These are phyloP conservation scores for Skeletonema costatum DNA, from an alignment of 108 stramenopile species.

Conservation along the genomic window DNA sequence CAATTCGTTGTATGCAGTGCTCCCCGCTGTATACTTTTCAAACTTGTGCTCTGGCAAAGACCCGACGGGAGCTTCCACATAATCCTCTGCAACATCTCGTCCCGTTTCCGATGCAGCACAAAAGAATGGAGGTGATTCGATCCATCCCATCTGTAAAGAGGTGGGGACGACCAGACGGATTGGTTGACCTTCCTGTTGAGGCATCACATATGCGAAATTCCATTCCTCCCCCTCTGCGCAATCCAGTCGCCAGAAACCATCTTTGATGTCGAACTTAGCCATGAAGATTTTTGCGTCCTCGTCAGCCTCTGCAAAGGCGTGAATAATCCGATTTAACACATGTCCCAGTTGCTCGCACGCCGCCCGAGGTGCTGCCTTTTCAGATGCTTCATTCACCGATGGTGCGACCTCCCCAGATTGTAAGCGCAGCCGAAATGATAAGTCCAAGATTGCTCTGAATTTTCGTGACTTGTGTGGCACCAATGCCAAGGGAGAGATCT, in stretches of 20 bases:
- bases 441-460: conserved; percentile 23
- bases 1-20: neutral
- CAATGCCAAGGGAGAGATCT: conserved; percentile 20
- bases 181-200: conserved; percentile 1
- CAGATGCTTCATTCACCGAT: conserved; percentile 20
- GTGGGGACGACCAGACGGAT: conserved; percentile 31
- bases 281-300: conserved; percentile 7
- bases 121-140: conserved; percentile 45
- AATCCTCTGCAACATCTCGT: conserved; percentile 34
- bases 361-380: neutral
- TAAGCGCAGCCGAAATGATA: conserved; percentile 4
- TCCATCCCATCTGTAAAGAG: conserved; percentile 49
- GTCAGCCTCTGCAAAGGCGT: conserved; percentile 5
- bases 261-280: conserved; percentile 22
- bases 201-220: conserved; percentile 34
- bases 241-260: conserved; percentile 26
- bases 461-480: conserved; percentile 19
- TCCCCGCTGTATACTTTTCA: neutral
- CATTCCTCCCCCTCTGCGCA: conserved; percentile 8
- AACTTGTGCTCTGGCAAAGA: conserved; percentile 11
- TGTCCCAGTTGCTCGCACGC: conserved; percentile 25
- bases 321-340: conserved; percentile 10
- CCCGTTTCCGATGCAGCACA: conserved; percentile 48
- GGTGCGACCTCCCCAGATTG: neutral
- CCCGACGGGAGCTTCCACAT: conserved; percentile 4